phyloP scores from a whole-genome alignment of 2,329 filamentous ascomycete species.

The Alternaria atra region DNA sequence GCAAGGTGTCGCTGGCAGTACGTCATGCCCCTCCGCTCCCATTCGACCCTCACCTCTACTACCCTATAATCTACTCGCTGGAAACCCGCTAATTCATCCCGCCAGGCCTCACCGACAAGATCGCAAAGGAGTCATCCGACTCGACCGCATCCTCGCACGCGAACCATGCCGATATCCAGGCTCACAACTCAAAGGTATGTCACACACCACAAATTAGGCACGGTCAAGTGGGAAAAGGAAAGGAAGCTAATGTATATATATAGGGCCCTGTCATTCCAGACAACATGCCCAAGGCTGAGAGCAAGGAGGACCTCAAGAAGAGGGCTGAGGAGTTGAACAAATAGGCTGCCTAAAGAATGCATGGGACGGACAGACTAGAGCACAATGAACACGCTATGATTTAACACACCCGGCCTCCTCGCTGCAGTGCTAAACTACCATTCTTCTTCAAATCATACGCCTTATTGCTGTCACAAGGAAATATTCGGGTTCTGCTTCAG shows the following conservation, averaged over 20 bases:
- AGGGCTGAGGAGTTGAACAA: constrained; percentile 61
- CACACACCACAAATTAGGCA: neutral
- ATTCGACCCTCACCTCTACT: neutral
- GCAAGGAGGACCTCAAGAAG: constrained; percentile 61
- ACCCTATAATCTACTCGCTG: neutral
- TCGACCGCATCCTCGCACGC: constrained; percentile 51
- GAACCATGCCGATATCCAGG: constrained; percentile 47
- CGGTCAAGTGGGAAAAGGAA: no score
- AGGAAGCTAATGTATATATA: constrained; percentile 14
- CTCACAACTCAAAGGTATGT: constrained; percentile 6
- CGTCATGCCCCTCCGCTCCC: constrained; percentile 17
- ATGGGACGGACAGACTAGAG: no score
- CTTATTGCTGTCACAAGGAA: no score
- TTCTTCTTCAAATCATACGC: no score
- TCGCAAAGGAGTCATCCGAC: constrained; percentile 56
- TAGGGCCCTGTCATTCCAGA: constrained; percentile 58
- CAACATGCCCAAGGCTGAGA: constrained; percentile 55
- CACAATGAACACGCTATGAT: no score
- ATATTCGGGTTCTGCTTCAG: no score
- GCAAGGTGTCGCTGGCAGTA: constrained; percentile 52
- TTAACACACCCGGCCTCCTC: no score
- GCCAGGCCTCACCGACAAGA: constrained; percentile 56
- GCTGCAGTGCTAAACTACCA: no score
- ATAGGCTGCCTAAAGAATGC: constrained; percentile 26
- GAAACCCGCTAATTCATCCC: neutral